Base-by-base conservation (phyloP, 2,329 filamentous ascomycete species). In the Pseudogymnoascus sp. region DNA sequence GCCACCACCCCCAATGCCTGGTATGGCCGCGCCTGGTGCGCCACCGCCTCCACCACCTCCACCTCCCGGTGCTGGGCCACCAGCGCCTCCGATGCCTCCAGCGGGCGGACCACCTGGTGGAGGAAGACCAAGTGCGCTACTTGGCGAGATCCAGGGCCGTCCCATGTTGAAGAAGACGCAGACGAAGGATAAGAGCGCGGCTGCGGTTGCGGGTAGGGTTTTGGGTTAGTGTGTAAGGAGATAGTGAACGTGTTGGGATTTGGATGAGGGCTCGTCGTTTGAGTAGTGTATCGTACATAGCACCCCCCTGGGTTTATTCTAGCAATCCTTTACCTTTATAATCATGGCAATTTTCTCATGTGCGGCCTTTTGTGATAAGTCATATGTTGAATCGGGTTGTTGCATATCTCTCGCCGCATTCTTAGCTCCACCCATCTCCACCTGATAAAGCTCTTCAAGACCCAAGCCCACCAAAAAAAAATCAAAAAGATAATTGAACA, bases 81-180 rank as follows among this genome's bases (percentile, higher is more conserved):
- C 61, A 3, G 26, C 58, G 26, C 72, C 73, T 0, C 70, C 71
- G 1, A 69, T 71, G 48, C 64, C 70, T 60, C 67, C 69, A n/a
- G 65, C 68, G 7, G 69, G 63, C 3, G 68, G 68, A 18, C 68
- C 71, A 33, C 66, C 70, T 9, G 73, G 66, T 7, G 73, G 74
- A 28, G 80, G 75, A 0, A 77, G 80, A 26, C 82, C 83, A 18
- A 69, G 82, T 18, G 83, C 84, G 0, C 79, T 99, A 68, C 73
- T 99, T 64, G 85, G 85, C 61, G 84, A 96, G 71, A 97, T 99
- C 63, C 85, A 92, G 70, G 75, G 83, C 63, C 92, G 94, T 41
- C 91, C 74, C 73, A 74, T 84, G 2, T 76, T 99, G 70, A 91
- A 81, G 78, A 97, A 97, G 79, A 90, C 91, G 21, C 77, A 86